Conservation (phyloP, 2,329 filamentous ascomycete genomes). For the Aspergillus costaricaensis region DNA sequence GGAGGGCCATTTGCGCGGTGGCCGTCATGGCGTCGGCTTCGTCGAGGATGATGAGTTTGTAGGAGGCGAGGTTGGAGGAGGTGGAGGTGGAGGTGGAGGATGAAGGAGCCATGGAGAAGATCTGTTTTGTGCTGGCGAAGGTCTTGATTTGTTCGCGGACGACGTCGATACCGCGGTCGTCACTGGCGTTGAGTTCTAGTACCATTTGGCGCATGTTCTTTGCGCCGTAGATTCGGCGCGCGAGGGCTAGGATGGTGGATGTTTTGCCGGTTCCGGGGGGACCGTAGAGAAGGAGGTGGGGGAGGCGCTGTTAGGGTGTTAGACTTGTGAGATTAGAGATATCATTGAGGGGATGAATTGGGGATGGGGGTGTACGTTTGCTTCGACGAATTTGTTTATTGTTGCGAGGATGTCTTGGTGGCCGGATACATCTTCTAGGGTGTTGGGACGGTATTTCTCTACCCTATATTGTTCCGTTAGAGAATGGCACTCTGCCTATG, state of each 20-base stretch:
- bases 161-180: slow-evolving; percentile 96
- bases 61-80: slow-evolving; percentile 64
- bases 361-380: slow-evolving; percentile 60
- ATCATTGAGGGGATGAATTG: neutral
- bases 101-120: slow-evolving; percentile 69
- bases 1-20: slow-evolving; percentile 94
- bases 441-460: slow-evolving; percentile 91
- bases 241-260: slow-evolving; percentile 90
- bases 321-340: neutral
- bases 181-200: slow-evolving; percentile 93
- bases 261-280: slow-evolving; percentile 97
- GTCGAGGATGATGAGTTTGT: slow-evolving; percentile 95
- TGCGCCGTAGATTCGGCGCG: slow-evolving; percentile 85
- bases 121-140: slow-evolving; percentile 96
- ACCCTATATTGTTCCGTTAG: slow-evolving; percentile 61
- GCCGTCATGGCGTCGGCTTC: slow-evolving; percentile 99
- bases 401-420: slow-evolving; percentile 97
- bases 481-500: too few relatives aligned
- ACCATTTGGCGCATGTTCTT: slow-evolving; percentile 98
- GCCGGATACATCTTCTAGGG: slow-evolving; percentile 87
- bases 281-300: slow-evolving; percentile 94
- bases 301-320: slow-evolving; percentile 62
- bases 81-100: slow-evolving; percentile 1
- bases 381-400: slow-evolving; percentile 95
- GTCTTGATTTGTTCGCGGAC: slow-evolving; percentile 99